Evolutionary conservation across 164 flowering plant genomes (phyloP).

Genomic region (Euptelea pleiosperma): DNA sequence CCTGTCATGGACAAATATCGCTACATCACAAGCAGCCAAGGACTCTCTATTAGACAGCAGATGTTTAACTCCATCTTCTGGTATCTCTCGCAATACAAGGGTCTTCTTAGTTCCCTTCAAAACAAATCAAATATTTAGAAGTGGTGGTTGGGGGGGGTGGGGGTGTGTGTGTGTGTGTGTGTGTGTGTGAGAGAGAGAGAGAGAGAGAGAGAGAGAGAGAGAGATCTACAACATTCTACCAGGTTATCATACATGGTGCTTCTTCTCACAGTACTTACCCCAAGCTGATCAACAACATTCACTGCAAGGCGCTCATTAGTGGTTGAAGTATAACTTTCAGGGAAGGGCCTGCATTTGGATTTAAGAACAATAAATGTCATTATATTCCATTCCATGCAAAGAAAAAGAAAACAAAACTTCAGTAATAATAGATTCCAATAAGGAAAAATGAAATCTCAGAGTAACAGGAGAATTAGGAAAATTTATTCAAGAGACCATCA

Average conservation of each 20-base stretch:
- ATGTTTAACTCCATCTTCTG: slow-evolving; percentile 57
- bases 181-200: no score
- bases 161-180: no score
- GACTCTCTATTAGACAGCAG: slow-evolving; percentile 63
- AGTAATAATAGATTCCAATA: no score
- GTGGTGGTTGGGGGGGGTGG: no score
- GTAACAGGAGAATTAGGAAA: background rate
- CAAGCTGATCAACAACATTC: slow-evolving; percentile 62
- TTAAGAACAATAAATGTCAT: background rate
- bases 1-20: slow-evolving; percentile 93
- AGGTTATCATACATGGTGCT: background rate
- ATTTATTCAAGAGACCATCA: background rate
- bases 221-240: background rate
- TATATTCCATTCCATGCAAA: background rate
- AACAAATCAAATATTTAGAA: slow-evolving; percentile 5
- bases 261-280: slow-evolving; percentile 43
- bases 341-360: slow-evolving; percentile 58
- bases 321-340: slow-evolving; percentile 46
- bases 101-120: slow-evolving; percentile 70
- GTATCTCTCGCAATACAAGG: slow-evolving; percentile 78
- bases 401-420: background rate
- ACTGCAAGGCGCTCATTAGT: slow-evolving; percentile 66
- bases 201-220: no score
- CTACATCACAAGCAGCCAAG: slow-evolving; percentile 88
- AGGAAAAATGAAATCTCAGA: no score